phyloP scores from a whole-genome alignment of 2,329 filamentous ascomycete genomes.

The Leptographium flavum region DNA sequence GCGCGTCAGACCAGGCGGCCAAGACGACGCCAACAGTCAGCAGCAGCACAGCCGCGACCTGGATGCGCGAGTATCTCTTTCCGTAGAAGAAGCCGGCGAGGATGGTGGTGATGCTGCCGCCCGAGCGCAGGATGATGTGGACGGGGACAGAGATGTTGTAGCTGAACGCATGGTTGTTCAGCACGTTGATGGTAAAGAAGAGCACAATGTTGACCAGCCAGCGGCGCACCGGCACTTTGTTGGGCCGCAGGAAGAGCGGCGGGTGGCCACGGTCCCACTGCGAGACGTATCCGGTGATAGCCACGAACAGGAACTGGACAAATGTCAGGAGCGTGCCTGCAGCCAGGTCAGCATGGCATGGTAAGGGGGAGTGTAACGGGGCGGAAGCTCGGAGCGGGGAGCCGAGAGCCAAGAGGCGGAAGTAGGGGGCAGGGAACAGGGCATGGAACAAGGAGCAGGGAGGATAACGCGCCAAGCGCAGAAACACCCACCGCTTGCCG shows the following conservation, averaged over 20 bases:
- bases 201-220: slow-evolving; percentile 83
- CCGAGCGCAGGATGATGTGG: slow-evolving; percentile 91
- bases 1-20: slow-evolving; percentile 80
- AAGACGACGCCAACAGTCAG: slow-evolving; percentile 77
- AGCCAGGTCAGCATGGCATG: neutral
- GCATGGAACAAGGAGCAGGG: too few relatives aligned
- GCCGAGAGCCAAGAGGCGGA: too few relatives aligned
- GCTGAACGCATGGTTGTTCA: slow-evolving; percentile 96
- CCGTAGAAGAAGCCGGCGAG: slow-evolving; percentile 75
- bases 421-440: too few relatives aligned
- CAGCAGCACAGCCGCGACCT: slow-evolving; percentile 67
- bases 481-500: slow-evolving; percentile 52
- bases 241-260: slow-evolving; percentile 60
- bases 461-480: too few relatives aligned
- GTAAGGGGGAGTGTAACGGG: neutral
- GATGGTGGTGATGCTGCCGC: slow-evolving; percentile 93
- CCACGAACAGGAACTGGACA: slow-evolving; percentile 75
- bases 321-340: slow-evolving; percentile 75
- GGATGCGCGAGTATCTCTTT: slow-evolving; percentile 67
- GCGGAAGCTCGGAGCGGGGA: neutral
- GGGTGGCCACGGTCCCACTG: slow-evolving; percentile 55
- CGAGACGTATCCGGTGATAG: slow-evolving; percentile 60
- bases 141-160: slow-evolving; percentile 94
- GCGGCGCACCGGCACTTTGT: slow-evolving; percentile 67
- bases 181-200: slow-evolving; percentile 85